Conservation (phyloP, 495 filamentous ascomycete species). For the Evernia prunastri region DNA sequence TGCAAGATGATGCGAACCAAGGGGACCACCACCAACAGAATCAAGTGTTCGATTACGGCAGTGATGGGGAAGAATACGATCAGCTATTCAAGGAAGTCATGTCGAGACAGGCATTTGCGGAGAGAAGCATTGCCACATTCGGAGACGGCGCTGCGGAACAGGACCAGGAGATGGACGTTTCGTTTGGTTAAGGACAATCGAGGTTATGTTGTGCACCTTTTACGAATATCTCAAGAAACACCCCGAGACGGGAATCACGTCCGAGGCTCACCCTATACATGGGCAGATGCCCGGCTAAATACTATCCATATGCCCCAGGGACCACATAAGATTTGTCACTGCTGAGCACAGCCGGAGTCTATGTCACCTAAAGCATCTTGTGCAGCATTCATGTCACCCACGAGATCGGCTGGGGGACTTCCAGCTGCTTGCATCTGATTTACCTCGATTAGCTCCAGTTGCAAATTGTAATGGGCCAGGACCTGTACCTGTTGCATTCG, state of each 20-base stretch:
- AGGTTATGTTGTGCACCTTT: background rate
- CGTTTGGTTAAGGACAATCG: background rate
- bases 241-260: background rate
- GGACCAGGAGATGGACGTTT: constrained; percentile 21
- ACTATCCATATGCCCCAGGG: background rate
- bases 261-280: background rate
- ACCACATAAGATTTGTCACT: constrained; percentile 40
- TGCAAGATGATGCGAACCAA: constrained; percentile 29
- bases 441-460: constrained; percentile 8
- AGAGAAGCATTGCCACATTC: background rate
- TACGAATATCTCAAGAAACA: background rate
- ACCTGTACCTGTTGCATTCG: constrained; percentile 85
- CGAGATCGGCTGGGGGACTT: constrained; percentile 80
- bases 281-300: background rate
- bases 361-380: constrained; percentile 64
- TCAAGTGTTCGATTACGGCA: constrained; percentile 11
- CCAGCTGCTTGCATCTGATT: constrained; percentile 87
- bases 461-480: background rate
- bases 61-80: constrained; percentile 53
- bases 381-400: constrained; percentile 77
- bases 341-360: constrained; percentile 65
- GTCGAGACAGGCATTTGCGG: constrained; percentile 27
- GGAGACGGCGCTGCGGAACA: background rate
- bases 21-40: background rate
- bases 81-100: constrained; percentile 49